These are phyloP conservation scores for Ophiostoma himal-ulmi DNA, from an alignment of 2,329 filamentous ascomycete species.

Conservation along the genomic window DNA sequence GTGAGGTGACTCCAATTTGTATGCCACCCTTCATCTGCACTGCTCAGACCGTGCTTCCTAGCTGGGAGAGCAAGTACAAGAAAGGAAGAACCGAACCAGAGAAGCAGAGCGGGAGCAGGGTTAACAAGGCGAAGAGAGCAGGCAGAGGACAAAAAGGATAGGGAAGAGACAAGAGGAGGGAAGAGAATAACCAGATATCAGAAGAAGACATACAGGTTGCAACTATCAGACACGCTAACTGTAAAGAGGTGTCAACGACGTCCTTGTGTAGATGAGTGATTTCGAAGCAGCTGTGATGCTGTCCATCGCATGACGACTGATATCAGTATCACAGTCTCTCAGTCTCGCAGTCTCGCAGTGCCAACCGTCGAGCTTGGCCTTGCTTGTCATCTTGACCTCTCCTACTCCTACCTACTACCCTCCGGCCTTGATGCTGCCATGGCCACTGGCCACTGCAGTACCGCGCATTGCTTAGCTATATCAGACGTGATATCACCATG, in stretches of 20 bases:
- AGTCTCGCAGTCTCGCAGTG: not conserved
- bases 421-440: not conserved
- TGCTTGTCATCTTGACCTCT: not conserved
- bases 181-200: not conserved
- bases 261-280: not conserved
- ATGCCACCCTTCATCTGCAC: slow-evolving; percentile 6
- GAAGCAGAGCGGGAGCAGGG: not conserved
- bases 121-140: not conserved
- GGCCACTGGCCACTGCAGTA: not conserved
- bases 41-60: not conserved
- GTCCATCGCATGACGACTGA: not conserved
- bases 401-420: too few relatives aligned
- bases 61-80: not conserved
- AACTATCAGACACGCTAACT: not conserved
- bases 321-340: not conserved
- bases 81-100: not conserved
- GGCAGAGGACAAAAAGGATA: not conserved
- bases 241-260: not conserved
- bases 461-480: not conserved
- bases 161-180: not conserved
- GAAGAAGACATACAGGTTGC: not conserved
- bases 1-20: not conserved
- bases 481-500: slow-evolving; percentile 5
- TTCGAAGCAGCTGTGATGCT: not conserved
- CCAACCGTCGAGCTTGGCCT: not conserved